Conservation (phyloP, 108 stramenopile genomes). For the Nannochloropsis salina region DNA sequence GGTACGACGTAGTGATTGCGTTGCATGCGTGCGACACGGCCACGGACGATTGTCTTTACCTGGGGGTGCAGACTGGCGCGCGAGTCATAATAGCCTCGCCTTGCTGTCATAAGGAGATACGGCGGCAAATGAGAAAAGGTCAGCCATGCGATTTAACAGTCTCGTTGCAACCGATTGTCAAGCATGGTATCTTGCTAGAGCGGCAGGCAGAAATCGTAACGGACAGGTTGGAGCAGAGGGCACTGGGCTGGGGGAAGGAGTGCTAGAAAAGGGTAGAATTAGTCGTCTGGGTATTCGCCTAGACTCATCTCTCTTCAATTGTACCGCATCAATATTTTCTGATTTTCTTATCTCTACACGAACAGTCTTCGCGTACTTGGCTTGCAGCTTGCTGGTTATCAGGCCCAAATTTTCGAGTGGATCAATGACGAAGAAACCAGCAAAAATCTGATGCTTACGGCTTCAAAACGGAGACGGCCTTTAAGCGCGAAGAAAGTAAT, state of each 20-base stretch:
- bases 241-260: not conserved
- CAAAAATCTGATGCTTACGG: not conserved
- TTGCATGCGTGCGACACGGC: slow-evolving; percentile 10
- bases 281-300: not conserved
- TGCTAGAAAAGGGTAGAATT: not conserved
- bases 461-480: not conserved
- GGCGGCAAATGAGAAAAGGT: not conserved
- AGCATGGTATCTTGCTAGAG: not conserved
- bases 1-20: not conserved
- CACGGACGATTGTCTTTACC: not conserved
- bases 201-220: slow-evolving; percentile 13
- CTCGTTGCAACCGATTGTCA: not conserved
- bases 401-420: slow-evolving; percentile 7
- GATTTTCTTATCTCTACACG: not conserved
- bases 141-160: not conserved
- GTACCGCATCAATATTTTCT: no score
- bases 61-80: not conserved
- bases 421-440: slow-evolving; percentile 18
- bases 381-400: not conserved
- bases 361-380: not conserved
- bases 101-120: not conserved
- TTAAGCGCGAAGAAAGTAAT: not conserved
- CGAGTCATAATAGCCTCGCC: not conserved
- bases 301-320: not conserved
- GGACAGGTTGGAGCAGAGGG: slow-evolving; percentile 3